phyloP scores from a whole-genome alignment of 257 asterid species.

The Hygrophila difformis region DNA sequence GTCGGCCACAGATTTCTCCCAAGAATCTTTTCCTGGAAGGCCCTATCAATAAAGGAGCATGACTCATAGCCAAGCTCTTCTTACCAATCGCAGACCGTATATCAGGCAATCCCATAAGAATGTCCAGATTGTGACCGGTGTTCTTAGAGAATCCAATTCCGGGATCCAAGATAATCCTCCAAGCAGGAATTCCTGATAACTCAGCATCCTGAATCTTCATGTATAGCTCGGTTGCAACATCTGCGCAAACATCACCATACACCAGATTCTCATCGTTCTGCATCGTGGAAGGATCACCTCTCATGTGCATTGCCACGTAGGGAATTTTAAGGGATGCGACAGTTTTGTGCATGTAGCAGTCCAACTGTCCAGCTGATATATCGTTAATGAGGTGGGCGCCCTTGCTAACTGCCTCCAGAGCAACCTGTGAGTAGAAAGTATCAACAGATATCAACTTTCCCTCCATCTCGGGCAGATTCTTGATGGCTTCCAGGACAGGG shows the following conservation, averaged over 20 bases:
- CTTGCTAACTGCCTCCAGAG: conserved; percentile 53
- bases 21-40: conserved; percentile 89
- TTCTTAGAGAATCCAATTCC: conserved; percentile 89
- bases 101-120: conserved; percentile 39
- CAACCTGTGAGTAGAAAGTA: conserved; percentile 73
- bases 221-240: conserved; percentile 58
- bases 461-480: conserved; percentile 61
- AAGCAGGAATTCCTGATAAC: conserved; percentile 76
- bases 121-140: conserved; percentile 66
- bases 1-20: conserved; percentile 59
- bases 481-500: conserved; percentile 70
- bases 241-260: conserved; percentile 48
- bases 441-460: conserved; percentile 79
- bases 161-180: conserved; percentile 86
- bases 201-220: conserved; percentile 56
- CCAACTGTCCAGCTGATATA: conserved; percentile 69
- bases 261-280: conserved; percentile 52
- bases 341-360: conserved; percentile 40
- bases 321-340: conserved; percentile 63
- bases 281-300: conserved; percentile 88
- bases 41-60: conserved; percentile 66
- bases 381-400: conserved; percentile 82
- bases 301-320: conserved; percentile 78
- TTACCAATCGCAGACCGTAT: conserved; percentile 51
- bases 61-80: conserved; percentile 59